phyloP scores from a whole-genome alignment of 2,329 filamentous ascomycete genomes.

The Grosmannia serpens region DNA sequence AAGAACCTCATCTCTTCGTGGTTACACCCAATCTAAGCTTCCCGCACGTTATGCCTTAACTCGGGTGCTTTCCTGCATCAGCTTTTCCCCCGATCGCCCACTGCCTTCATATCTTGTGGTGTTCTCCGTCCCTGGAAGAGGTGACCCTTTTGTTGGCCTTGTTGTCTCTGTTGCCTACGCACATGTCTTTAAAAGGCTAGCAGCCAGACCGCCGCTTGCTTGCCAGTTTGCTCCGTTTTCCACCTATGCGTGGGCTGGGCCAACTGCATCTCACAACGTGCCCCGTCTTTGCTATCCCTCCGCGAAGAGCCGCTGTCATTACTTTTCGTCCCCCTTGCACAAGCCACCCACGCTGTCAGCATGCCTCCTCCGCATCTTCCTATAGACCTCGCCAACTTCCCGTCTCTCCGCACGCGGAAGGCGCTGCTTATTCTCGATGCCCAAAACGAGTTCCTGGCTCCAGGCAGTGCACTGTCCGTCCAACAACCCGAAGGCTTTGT shows the following conservation, averaged over 20 bases:
- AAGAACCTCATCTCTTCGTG: background rate
- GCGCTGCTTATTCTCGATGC: slow-evolving; percentile 77
- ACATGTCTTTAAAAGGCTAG: too few relatives aligned
- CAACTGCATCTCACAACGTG: background rate
- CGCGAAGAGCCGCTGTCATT: too few relatives aligned
- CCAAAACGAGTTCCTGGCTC: slow-evolving; percentile 76
- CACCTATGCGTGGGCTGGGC: background rate
- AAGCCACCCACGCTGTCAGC: background rate
- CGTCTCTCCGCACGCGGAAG: slow-evolving; percentile 45
- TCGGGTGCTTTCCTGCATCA: background rate
- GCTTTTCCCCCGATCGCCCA: background rate
- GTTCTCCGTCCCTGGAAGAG: background rate
- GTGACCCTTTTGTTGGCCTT: background rate
- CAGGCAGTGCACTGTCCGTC: slow-evolving; percentile 56
- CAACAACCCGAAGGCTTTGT: slow-evolving; percentile 53
- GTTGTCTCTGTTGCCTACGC: background rate
- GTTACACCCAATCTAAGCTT: background rate
- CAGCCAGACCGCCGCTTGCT: too few relatives aligned
- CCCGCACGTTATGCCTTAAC: background rate
- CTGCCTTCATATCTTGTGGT: background rate
- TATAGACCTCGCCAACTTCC: slow-evolving; percentile 44
- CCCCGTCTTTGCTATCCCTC: background rate
- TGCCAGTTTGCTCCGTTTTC: too few relatives aligned
- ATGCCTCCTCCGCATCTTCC: slow-evolving; percentile 34
- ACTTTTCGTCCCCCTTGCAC: background rate